phyloP scores from a whole-genome alignment of 1,284 basidiomycete species.

The Cyathus olla region DNA sequence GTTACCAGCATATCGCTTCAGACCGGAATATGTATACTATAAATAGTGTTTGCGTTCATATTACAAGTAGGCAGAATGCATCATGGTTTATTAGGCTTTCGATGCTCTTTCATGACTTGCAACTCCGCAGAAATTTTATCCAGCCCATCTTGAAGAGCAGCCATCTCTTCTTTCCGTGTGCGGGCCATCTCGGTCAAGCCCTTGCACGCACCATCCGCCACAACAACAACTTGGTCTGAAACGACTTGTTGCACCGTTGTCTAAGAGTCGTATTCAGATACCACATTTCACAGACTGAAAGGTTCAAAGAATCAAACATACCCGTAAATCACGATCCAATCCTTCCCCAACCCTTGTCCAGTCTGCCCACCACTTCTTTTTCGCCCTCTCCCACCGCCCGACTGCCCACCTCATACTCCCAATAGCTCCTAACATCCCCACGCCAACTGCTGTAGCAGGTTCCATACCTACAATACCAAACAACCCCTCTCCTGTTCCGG shows the following conservation, averaged over 20 bases:
- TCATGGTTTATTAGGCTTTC: background rate
- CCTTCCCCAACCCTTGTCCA: conserved; percentile 78
- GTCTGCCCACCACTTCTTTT: conserved; percentile 80
- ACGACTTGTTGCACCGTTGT: conserved; percentile 57
- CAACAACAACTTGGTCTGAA: conserved; percentile 54
- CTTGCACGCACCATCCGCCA: conserved; percentile 55
- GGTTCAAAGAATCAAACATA: conserved; percentile 38
- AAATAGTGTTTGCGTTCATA: too few species aligned
- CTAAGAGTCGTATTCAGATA: conserved; percentile 40
- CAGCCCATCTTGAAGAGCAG: conserved; percentile 55
- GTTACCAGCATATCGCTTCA: background rate
- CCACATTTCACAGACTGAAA: background rate
- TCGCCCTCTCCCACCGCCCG: conserved; percentile 78
- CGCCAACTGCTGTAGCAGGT: conserved; percentile 68
- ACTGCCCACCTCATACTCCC: conserved; percentile 75
- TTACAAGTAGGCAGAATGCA: background rate
- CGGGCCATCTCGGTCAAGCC: conserved; percentile 59
- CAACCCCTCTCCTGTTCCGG: conserved; percentile 49
- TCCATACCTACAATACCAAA: conserved; percentile 56
- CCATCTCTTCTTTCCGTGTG: conserved; percentile 61
- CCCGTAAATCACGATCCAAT: conserved; percentile 79
- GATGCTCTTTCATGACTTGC: too few species aligned
- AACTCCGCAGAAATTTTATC: conserved; percentile 24
- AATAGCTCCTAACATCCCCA: conserved; percentile 67
- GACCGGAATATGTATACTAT: too few species aligned